Conservation (phyloP, 345 rosid species). For the Lepidium africanum region DNA sequence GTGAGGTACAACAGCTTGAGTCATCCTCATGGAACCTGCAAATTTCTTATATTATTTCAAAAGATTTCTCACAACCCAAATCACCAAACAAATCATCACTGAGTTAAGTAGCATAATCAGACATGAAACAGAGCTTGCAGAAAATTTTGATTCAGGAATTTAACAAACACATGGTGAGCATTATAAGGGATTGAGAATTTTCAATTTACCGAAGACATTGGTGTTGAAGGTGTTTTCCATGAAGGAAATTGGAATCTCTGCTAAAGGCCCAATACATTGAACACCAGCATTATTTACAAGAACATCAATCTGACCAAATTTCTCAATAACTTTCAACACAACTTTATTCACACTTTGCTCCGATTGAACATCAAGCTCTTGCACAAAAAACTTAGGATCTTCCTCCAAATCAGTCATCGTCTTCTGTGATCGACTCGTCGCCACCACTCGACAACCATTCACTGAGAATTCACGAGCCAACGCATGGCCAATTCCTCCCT, state of each 20-base stretch:
- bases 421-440: constrained; percentile 56
- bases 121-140: neutral
- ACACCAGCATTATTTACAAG: constrained; percentile 85
- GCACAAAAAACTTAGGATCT: constrained; percentile 55
- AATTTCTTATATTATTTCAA: neutral
- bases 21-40: constrained; percentile 72
- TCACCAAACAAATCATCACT: neutral
- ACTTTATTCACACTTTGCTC: constrained; percentile 54
- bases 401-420: constrained; percentile 61
- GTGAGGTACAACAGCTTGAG: constrained; percentile 83
- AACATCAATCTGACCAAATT: constrained; percentile 64
- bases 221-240: constrained; percentile 62
- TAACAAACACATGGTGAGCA: constrained; percentile 17
- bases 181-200: neutral
- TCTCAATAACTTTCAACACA: constrained; percentile 44
- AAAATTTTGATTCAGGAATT: constrained; percentile 1
- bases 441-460: constrained; percentile 62
- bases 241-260: constrained; percentile 61
- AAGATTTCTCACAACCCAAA: neutral
- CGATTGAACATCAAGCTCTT: constrained; percentile 72
- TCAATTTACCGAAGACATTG: constrained; percentile 58
- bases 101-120: neutral
- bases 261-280: constrained; percentile 78
- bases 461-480: constrained; percentile 74
- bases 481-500: constrained; percentile 87